Evolutionary conservation across 2,329 filamentous ascomycete species (phyloP).

Genomic region (Laburnicola sp.): DNA sequence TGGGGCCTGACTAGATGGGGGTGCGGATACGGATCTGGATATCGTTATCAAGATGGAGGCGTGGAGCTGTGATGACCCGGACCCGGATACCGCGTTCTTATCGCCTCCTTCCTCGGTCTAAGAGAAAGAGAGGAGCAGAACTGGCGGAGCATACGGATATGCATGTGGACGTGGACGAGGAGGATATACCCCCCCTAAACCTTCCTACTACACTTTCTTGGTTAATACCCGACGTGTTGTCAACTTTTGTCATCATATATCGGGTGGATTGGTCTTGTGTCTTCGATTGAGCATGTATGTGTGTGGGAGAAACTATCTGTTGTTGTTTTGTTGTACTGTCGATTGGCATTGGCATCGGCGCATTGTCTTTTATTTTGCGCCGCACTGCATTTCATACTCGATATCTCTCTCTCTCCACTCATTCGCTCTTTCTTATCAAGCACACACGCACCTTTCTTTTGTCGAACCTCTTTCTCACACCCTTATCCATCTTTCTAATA

Average conservation of each 20-base stretch:
- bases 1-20: constrained; percentile 36
- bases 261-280: background rate
- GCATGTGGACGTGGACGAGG: background rate
- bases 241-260: too few species aligned
- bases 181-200: constrained; percentile 3
- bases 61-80: constrained; percentile 35
- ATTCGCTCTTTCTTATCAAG: too few species aligned
- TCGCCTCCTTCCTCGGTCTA: background rate
- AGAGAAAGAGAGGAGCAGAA: background rate
- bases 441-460: constrained; percentile 11
- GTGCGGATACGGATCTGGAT: constrained; percentile 26
- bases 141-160: too few species aligned
- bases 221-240: constrained; percentile 23
- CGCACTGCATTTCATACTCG: constrained; percentile 1
- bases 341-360: too few species aligned
- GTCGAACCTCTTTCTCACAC: constrained; percentile 9
- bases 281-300: background rate
- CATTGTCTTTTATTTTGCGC: background rate
- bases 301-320: too few species aligned
- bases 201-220: constrained; percentile 13
- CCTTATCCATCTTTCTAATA: too few species aligned
- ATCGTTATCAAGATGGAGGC: constrained; percentile 36
- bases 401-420: constrained; percentile 3
- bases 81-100: constrained; percentile 5
- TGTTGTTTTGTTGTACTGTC: too few species aligned